Percentiles rank a stretch among this genome's conserved stretches.
Evolutionary conservation across 768 basidiomycete genomes (phyloP).

Genomic region (Cyathus striatus): DNA sequence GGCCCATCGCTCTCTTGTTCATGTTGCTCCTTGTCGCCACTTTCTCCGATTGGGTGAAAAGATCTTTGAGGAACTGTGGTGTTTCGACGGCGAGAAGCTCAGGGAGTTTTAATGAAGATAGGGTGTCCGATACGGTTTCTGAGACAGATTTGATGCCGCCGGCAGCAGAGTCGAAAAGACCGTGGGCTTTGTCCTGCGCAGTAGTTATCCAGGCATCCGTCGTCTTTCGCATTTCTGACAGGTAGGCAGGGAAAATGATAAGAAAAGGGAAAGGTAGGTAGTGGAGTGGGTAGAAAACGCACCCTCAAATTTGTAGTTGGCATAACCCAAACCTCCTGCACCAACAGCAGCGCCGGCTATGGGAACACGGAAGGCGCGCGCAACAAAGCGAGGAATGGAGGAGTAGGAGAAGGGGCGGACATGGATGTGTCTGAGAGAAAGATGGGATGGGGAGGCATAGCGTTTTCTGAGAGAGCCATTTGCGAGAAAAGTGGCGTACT

Average conservation of each 20-base stretch:
- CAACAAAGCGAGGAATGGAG: constrained; percentile 84
- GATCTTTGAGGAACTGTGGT: constrained; percentile 68
- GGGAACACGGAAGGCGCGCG: constrained; percentile 83
- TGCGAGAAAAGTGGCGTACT: constrained; percentile 52
- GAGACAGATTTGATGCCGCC: constrained; percentile 60
- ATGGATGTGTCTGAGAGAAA: constrained; percentile 59
- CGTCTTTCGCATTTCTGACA: constrained; percentile 65
- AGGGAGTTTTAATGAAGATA: too few relatives aligned
- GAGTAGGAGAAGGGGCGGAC: constrained; percentile 78
- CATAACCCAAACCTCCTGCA: constrained; percentile 88
- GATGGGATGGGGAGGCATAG: constrained; percentile 35
- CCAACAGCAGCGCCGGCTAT: constrained; percentile 87
- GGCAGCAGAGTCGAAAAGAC: constrained; percentile 67
- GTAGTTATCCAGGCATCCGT: constrained; percentile 62
- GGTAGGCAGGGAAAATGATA: not conserved
- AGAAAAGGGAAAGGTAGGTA: too few relatives aligned
- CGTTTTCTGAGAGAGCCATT: constrained; percentile 48
- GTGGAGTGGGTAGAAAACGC: too few relatives aligned
- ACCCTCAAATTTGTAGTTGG: constrained; percentile 97
- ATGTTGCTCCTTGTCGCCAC: constrained; percentile 20
- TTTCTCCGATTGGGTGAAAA: constrained; percentile 36
- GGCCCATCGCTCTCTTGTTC: constrained; percentile 21
- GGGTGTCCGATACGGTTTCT: constrained; percentile 52
- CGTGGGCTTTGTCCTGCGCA: constrained; percentile 67
- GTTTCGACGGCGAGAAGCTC: constrained; percentile 46